These are phyloP conservation scores for Isoetes engelmannii DNA, from an alignment of 83 land plant genomes.

Conservation along the genomic window DNA sequence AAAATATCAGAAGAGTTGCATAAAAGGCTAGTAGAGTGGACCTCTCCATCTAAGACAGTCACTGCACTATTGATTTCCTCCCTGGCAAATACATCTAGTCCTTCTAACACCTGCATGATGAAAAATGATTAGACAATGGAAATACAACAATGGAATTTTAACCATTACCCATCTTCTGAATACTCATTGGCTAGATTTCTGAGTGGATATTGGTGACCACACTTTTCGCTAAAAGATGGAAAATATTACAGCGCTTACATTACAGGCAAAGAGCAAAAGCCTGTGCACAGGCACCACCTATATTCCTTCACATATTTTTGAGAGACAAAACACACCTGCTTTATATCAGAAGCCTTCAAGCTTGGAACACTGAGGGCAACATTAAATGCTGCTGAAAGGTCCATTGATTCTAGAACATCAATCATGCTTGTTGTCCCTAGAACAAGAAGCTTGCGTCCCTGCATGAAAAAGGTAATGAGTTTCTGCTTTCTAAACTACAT, in stretches of 20 bases:
- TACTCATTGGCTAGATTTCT: too few relatives aligned
- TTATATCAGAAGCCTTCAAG: conserved; percentile 51
- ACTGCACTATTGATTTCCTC: conserved; percentile 59
- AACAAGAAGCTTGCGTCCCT: conserved; percentile 85
- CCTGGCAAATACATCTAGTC: conserved; percentile 54
- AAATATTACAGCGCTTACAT: too few relatives aligned
- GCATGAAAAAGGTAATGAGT: background rate
- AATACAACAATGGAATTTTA: too few relatives aligned
- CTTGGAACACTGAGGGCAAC: conserved; percentile 61
- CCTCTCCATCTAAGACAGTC: conserved; percentile 56
- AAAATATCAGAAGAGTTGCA: background rate
- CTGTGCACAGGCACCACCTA: too few relatives aligned
- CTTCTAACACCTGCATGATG: conserved; percentile 50
- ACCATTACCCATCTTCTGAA: too few relatives aligned
- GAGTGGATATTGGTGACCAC: too few relatives aligned
- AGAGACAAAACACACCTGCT: conserved; percentile 42
- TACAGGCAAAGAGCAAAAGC: background rate
- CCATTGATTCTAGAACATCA: conserved; percentile 61
- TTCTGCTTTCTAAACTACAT: background rate
- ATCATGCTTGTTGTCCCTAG: conserved; percentile 79
- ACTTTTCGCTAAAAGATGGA: too few relatives aligned
- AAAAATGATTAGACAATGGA: background rate
- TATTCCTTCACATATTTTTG: background rate
- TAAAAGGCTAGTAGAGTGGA: conserved; percentile 5
- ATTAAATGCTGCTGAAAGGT: conserved; percentile 60